Base-by-base conservation (phyloP, 2,329 filamentous ascomycete species). In the Fusarium verrucosum region DNA sequence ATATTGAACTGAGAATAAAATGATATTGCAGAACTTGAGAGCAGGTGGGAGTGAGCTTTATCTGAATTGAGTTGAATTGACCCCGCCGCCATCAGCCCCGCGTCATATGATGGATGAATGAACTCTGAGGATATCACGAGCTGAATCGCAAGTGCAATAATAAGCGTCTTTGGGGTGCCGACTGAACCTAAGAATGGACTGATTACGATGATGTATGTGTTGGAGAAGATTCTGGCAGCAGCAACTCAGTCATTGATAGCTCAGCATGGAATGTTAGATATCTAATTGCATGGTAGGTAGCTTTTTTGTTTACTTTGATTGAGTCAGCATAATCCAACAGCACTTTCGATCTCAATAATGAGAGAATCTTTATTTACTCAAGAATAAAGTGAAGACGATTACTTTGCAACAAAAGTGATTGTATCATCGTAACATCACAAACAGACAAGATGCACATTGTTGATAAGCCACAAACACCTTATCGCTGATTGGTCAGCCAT, bases 81-180 rank as follows among this genome's bases (percentile, higher is more conserved):
- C n/a, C n/a, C n/a, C 68, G 68, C 68, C 68, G 65, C 68, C 60
- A 66, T 61, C 52, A 59, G 41, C 52, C 62, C 68, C 68, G 63
- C 68, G 66, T 70, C 68, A 70, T 70, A 53, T 44, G 58, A 60
- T 42, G n/a, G n/a, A n/a, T n/a, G n/a, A n/a, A n/a, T n/a, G 50
- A 67, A 50, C 41, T 53, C 9, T 62, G 28, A 23, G 13, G 50
- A 23, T 32, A 55, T 60, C 62, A 58, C 58, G 55, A 54, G 59
- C 30, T 19, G 32, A 44, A 40, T 14, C 26, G 7, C 14, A 10
- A 40, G 26, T 17, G 11, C 17, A 22, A 25, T 26, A 22, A 25
- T 26, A 33, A 47, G 23, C 16, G 20, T 28, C 22, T 46, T 46
- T 22, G 17, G 17, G 14, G 45, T 49, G 45, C 45, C 45, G 45